Conservation (phyloP, 148 eudicot species). For the Diospyros kaki region DNA sequence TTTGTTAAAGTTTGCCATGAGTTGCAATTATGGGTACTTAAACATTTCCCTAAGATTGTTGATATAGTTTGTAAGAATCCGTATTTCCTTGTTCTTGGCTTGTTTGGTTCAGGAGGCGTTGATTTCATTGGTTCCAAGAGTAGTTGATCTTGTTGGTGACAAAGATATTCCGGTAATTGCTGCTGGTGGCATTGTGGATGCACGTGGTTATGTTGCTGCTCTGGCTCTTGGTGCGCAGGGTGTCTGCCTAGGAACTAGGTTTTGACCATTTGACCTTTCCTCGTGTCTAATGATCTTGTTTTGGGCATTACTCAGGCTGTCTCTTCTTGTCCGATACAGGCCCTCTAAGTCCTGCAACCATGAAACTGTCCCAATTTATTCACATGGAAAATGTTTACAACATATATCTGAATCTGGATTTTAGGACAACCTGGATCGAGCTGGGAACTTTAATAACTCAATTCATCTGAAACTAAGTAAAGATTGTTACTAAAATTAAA, state of each 20-base stretch:
- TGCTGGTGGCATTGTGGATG: constrained; percentile 95
- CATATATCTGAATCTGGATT: too few species aligned
- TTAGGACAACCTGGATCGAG: too few species aligned
- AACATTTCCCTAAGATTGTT: background rate
- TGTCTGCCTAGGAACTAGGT: constrained; percentile 87
- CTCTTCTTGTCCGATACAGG: too few species aligned
- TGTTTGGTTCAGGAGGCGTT: constrained; percentile 56
- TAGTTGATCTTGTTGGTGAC: constrained; percentile 63
- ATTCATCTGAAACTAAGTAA: too few species aligned
- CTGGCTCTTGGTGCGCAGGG: constrained; percentile 93
- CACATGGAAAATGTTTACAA: too few species aligned
- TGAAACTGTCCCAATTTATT: background rate
- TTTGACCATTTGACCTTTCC: background rate
- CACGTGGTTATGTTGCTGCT: constrained; percentile 88
- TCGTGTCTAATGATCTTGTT: background rate
- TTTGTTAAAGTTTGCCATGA: background rate
- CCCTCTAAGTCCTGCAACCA: background rate
- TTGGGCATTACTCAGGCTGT: too few species aligned
- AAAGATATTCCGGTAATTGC: constrained; percentile 75
- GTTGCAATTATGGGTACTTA: background rate
- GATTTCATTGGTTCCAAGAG: constrained; percentile 68
- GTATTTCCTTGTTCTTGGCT: background rate
- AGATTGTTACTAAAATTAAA: too few species aligned
- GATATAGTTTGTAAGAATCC: background rate
- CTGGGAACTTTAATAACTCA: too few species aligned